Evolutionary conservation across 768 basidiomycete genomes (phyloP).

Genomic region (Lactarius quietus): DNA sequence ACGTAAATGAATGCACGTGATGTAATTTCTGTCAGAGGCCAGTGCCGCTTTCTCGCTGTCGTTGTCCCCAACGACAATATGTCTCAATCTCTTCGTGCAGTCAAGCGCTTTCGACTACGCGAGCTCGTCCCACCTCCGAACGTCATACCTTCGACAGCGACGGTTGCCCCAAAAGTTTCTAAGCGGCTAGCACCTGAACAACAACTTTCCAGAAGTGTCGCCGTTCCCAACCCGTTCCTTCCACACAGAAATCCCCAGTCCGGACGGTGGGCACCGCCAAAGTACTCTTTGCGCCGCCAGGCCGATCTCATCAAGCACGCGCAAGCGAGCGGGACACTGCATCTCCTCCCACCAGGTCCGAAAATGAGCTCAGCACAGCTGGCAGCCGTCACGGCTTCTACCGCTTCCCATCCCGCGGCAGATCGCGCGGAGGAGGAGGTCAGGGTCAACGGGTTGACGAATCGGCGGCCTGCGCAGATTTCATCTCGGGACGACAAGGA

Average conservation of each 20-base stretch:
- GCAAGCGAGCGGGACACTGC: conserved; percentile 46
- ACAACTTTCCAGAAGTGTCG: conserved; percentile 22
- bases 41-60: not conserved
- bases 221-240: conserved; percentile 62
- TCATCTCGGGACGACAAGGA: not conserved
- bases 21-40: not conserved
- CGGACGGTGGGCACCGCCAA: conserved; percentile 64
- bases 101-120: conserved; percentile 46
- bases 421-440: not conserved
- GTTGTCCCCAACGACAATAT: not conserved
- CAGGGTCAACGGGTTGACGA: not conserved
- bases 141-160: conserved; percentile 37
- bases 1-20: conserved; percentile 16
- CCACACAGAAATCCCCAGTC: conserved; percentile 56
- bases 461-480: not conserved
- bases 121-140: conserved; percentile 42
- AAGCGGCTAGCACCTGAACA: conserved; percentile 23
- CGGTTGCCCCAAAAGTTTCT: conserved; percentile 18
- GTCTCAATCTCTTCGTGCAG: conserved; percentile 32
- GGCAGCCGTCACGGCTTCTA: conserved; percentile 27
- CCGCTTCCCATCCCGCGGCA: not conserved
- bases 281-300: conserved; percentile 71
- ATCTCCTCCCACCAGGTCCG: conserved; percentile 65
- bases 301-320: conserved; percentile 77
- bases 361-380: conserved; percentile 43